Evolutionary conservation across 371 early-diverging fungal species (phyloP), one percentile per base, ranked within the genome.

Genomic region (Rhizopus sp.): DNA sequence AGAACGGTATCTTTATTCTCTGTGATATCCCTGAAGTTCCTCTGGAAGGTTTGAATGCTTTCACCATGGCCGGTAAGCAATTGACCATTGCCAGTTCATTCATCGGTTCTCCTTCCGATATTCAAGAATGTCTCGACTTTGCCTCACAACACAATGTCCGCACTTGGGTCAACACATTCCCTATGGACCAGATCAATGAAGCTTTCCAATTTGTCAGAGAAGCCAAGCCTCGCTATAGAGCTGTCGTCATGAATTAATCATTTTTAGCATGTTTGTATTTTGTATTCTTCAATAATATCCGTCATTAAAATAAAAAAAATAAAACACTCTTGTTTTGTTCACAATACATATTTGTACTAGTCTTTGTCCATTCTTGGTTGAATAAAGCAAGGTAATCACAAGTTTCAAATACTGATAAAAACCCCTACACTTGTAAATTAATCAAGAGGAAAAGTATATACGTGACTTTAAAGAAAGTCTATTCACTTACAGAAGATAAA

Each of bases 91-190:
- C 76, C 7, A 91, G 88, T 5, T 86, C 90, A 16, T 59, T 87
- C 58, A 89, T 91, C 55, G 92, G 90, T 51, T 74, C 82, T 50
- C 70, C 63, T 17, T 48, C 62, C 4, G 71, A 66, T 8, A 70
- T 88, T 46, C 62, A 73, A 51, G 83, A 83, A 57, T 86, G 85
- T 69, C 77, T 93, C 7, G 75, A 81, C 30, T 85, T 91, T 65
- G 88, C 90, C 3, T 77, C 76, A 53, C 59, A 84, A 67, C 75
- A 87, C 58, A 69, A 80, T 42, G 75, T 90, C 46, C 66, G 70
- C 32, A 88, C 88, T n/a, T 79, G 79, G 73, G 82, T 88, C 57
- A 85, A 90, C 60, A 70, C 65, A 53, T 72, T 81, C 68, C 81
- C 82, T 16, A 84, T 90, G 65, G 63, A 64, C 17, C 50, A 70